A percentile compares a stretch with the other conserved stretches of the same genome.
phyloP scores from a whole-genome alignment of 1,139 yeast genomes.

The Pichia sp. region DNA sequence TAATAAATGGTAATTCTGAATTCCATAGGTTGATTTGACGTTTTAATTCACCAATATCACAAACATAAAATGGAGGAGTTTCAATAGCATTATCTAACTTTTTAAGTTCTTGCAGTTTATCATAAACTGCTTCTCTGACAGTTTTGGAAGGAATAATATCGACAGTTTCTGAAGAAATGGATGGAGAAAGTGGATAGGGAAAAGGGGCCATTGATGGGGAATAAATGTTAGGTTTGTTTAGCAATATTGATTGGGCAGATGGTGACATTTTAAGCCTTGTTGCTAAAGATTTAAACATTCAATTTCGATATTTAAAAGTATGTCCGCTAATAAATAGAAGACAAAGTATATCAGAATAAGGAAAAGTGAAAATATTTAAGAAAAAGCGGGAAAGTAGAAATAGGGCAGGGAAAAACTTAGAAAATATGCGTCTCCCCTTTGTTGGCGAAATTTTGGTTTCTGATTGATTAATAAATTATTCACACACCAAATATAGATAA shows the following conservation, averaged over 20 bases:
- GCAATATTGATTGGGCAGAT: constrained; percentile 1
- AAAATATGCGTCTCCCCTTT: too few relatives aligned
- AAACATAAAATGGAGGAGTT: constrained; percentile 83
- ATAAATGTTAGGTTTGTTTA: too few relatives aligned
- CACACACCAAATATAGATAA: too few relatives aligned
- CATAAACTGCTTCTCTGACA: constrained; percentile 5
- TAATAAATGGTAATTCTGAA: constrained; percentile 58
- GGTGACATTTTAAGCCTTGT: constrained; percentile 9
- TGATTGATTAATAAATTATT: too few relatives aligned
- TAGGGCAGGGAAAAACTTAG: too few relatives aligned
- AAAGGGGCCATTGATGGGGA: not conserved
- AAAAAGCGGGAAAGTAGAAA: not conserved
- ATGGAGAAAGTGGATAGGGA: constrained; percentile 13
- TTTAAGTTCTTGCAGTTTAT: not conserved
- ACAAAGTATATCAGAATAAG: not conserved
- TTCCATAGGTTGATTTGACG: constrained; percentile 61
- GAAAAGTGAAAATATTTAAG: not conserved
- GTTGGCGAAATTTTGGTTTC: too few relatives aligned
- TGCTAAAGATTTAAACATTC: constrained; percentile 11
- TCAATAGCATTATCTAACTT: constrained; percentile 31
- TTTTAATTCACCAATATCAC: constrained; percentile 71
- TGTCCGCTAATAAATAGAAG: too few relatives aligned
- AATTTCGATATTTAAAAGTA: not conserved
- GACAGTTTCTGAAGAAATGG: constrained; percentile 6
- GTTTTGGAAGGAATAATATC: not conserved